A percentile compares a stretch with the other conserved stretches of the same genome.
Evolutionary conservation across 495 filamentous ascomycete genomes (phyloP).

Genomic region (Hypoxylon cercidicola): DNA sequence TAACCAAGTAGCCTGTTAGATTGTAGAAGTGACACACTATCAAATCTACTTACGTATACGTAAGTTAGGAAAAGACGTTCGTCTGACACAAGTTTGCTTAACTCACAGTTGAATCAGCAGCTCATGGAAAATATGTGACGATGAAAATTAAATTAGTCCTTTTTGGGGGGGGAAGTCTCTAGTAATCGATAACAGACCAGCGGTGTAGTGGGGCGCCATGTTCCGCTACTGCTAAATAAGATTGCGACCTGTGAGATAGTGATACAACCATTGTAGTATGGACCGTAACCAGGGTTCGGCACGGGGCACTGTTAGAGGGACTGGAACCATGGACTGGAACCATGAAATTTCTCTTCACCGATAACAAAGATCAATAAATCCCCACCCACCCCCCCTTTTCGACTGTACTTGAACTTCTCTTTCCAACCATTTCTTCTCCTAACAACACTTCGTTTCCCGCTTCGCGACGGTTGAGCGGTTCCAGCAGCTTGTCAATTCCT

Average conservation of each 20-base stretch:
- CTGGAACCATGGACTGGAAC: conserved; percentile 4
- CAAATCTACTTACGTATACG: no score
- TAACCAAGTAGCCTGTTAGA: no score
- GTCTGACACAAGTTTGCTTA: no score
- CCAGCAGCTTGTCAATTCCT: conserved; percentile 13
- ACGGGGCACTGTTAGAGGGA: neutral
- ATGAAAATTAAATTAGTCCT: no score
- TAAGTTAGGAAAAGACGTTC: no score
- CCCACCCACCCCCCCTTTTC: conserved; percentile 22
- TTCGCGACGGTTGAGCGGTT: conserved; percentile 5
- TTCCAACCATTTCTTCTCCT: conserved; percentile 13
- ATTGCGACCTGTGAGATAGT: neutral
- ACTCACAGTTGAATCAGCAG: no score
- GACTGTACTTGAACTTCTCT: conserved; percentile 5
- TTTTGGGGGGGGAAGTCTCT: neutral
- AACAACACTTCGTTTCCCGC: conserved; percentile 14
- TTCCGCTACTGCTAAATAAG: conserved; percentile 7
- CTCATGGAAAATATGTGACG: no score
- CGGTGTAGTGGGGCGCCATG: conserved; percentile 30
- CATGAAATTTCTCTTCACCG: conserved; percentile 23
- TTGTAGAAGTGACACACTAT: no score
- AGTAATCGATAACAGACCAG: conserved; percentile 23
- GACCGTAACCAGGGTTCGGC: neutral
- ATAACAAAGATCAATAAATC: conserved; percentile 29
- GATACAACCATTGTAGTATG: neutral